Percentiles rank a stretch among this genome's conserved stretches.
Conservation (phyloP, 331 rosid genomes). For the Malus hybrid region DNA sequence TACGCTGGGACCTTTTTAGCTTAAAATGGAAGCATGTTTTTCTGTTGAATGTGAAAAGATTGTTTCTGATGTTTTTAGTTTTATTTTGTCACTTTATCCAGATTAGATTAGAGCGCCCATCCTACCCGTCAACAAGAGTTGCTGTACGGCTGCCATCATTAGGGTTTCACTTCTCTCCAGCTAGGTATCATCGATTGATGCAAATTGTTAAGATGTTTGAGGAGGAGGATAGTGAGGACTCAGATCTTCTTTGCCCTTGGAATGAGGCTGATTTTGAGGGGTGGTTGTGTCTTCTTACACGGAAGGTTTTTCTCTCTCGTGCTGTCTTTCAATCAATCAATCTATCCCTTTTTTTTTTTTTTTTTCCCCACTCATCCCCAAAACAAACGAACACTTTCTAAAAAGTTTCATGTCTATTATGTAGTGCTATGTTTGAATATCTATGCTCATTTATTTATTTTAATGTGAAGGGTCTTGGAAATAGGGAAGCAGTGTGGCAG, state of each 20-base stretch:
- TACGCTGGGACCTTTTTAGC: constrained; percentile 9
- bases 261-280: constrained; percentile 92
- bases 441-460: background rate
- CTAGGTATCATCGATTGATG: constrained; percentile 91
- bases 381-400: background rate
- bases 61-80: background rate
- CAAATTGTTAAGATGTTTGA: constrained; percentile 71
- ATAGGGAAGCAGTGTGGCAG: constrained; percentile 93
- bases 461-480: constrained; percentile 77
- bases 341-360: too few relatives aligned
- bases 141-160: constrained; percentile 82
- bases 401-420: background rate
- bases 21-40: background rate
- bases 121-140: constrained; percentile 70
- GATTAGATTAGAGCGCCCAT: constrained; percentile 67
- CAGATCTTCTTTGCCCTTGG: constrained; percentile 67
- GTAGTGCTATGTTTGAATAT: background rate
- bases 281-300: constrained; percentile 68
- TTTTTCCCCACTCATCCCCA: background rate
- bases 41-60: background rate
- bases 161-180: constrained; percentile 95
- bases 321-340: background rate
- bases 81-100: constrained; percentile 15
- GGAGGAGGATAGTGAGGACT: constrained; percentile 51
- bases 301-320: constrained; percentile 60